Evolutionary conservation across 2,329 filamentous ascomycete species (phyloP).

Genomic region (Whalleya microplaca): DNA sequence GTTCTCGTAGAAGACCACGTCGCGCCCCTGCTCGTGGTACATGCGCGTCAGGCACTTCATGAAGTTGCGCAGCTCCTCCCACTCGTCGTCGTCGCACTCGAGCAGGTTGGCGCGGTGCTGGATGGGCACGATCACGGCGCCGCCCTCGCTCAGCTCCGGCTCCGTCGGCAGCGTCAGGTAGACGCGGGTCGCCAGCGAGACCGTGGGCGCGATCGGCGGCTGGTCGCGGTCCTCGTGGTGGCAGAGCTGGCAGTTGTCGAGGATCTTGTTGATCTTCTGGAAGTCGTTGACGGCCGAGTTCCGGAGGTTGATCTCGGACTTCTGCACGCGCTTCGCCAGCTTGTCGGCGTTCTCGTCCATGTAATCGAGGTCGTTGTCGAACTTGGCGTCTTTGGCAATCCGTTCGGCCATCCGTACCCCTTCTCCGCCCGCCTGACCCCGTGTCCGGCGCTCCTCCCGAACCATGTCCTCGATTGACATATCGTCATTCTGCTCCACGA

Average conservation of each 20-base stretch:
- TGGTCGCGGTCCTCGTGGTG: conserved; percentile 80
- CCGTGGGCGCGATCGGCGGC: conserved; percentile 80
- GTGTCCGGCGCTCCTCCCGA: conserved; percentile 86
- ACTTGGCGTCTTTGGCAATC: conserved; percentile 91
- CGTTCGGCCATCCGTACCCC: conserved; percentile 83
- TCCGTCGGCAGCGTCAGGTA: conserved; percentile 89
- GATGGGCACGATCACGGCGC: conserved; percentile 86
- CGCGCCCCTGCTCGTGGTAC: conserved; percentile 91
- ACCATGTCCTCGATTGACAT: conserved; percentile 99
- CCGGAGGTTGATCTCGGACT: conserved; percentile 84
- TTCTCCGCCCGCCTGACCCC: conserved; percentile 76
- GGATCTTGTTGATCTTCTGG: conserved; percentile 82
- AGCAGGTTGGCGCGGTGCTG: conserved; percentile 86
- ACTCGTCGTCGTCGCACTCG: conserved; percentile 99
- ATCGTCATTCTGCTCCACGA: conserved; percentile 88
- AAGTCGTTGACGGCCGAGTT: conserved; percentile 87
- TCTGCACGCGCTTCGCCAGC: conserved; percentile 84
- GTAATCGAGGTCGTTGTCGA: conserved; percentile 91
- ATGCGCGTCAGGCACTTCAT: conserved; percentile 95
- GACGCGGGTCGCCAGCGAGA: conserved; percentile 83
- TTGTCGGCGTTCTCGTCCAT: conserved; percentile 96
- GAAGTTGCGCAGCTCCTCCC: conserved; percentile 98
- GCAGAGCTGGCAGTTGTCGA: conserved; percentile 89
- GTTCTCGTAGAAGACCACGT: conserved; percentile 98
- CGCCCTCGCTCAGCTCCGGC: conserved; percentile 81